These are phyloP conservation scores for Huntiella savannae DNA, from an alignment of 2,329 filamentous ascomycete species.

Conservation along the genomic window DNA sequence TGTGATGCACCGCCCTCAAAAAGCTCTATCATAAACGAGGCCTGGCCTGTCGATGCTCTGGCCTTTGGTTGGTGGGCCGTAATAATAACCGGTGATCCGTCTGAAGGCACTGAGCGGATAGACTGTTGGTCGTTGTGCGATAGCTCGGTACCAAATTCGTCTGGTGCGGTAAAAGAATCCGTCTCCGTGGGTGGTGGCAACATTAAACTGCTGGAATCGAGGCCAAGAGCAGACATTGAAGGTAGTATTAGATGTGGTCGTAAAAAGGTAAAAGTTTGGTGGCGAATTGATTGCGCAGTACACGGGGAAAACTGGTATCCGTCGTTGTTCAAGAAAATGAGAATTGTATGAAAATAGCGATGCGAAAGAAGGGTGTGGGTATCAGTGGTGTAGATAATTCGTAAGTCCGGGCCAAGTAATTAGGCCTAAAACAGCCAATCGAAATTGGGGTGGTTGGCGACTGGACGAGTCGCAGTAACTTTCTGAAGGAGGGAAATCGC, in stretches of 20 bases:
- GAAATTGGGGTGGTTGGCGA: too few relatives aligned
- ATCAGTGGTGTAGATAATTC: too few relatives aligned
- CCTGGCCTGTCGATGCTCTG: slow-evolving; percentile 37
- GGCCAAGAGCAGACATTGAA: slow-evolving; percentile 25
- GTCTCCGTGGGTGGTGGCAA: slow-evolving; percentile 62
- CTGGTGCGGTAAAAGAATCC: slow-evolving; percentile 21
- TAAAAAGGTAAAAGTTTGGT: too few relatives aligned
- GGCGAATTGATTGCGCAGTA: too few relatives aligned
- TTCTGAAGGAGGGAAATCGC: too few relatives aligned
- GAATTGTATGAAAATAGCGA: too few relatives aligned
- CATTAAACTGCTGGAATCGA: slow-evolving; percentile 37
- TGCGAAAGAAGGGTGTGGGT: too few relatives aligned
- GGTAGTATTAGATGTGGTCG: neutral
- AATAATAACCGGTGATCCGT: slow-evolving; percentile 84
- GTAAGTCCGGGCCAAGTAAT: too few relatives aligned
- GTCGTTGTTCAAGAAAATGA: too few relatives aligned
- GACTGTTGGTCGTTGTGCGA: slow-evolving; percentile 53
- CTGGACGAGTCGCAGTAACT: too few relatives aligned
- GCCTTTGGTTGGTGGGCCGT: slow-evolving; percentile 34
- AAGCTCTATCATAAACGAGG: slow-evolving; percentile 83
- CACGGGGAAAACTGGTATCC: too few relatives aligned
- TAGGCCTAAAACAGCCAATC: too few relatives aligned
- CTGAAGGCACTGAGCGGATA: slow-evolving; percentile 62
- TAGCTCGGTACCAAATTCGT: slow-evolving; percentile 47
- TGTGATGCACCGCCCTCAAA: slow-evolving; percentile 46